phyloP scores from a whole-genome alignment of 2,329 filamentous ascomycete species.

The Ascocoryne sarcoides region DNA sequence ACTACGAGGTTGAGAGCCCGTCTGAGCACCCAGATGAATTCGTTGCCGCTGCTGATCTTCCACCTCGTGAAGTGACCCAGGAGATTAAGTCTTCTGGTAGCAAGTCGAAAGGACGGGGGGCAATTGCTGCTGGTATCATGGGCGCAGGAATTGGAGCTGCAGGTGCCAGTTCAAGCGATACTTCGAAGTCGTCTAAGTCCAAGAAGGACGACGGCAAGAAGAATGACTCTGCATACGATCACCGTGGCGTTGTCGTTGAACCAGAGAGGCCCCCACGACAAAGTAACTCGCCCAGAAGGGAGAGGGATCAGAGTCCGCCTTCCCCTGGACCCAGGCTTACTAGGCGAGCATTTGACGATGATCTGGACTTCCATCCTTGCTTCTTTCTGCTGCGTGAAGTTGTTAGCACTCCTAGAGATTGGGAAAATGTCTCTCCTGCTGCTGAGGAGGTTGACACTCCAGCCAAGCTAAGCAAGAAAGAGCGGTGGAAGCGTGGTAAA shows the following conservation, averaged over 20 bases:
- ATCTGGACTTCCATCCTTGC: constrained; percentile 53
- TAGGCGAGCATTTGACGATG: constrained; percentile 57
- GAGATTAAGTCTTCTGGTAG: constrained; percentile 12
- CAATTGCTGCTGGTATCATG: constrained; percentile 41
- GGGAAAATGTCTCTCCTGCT: constrained; percentile 25
- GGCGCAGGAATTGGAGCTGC: constrained; percentile 30
- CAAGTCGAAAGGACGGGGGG: constrained; percentile 38
- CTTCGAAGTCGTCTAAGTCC: constrained; percentile 13
- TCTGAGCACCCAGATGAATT: constrained; percentile 31
- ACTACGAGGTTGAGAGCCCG: constrained; percentile 53
- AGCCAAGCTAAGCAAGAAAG: constrained; percentile 30
- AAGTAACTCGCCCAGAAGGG: neutral
- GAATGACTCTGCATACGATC: constrained; percentile 19
- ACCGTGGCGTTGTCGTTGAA: constrained; percentile 21
- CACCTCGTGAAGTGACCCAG: constrained; percentile 19
- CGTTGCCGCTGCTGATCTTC: constrained; percentile 14
- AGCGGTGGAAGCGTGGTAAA: constrained; percentile 38
- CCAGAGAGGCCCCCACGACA: constrained; percentile 15
- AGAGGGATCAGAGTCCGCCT: constrained; percentile 3
- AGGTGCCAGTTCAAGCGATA: constrained; percentile 18
- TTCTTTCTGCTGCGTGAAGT: constrained; percentile 41
- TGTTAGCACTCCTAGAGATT: constrained; percentile 33
- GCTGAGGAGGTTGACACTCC: constrained; percentile 27
- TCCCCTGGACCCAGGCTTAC: constrained; percentile 35
- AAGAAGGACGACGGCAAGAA: constrained; percentile 7